Conservation (phyloP, 345 rosid genomes). For the Salix viminalis region DNA sequence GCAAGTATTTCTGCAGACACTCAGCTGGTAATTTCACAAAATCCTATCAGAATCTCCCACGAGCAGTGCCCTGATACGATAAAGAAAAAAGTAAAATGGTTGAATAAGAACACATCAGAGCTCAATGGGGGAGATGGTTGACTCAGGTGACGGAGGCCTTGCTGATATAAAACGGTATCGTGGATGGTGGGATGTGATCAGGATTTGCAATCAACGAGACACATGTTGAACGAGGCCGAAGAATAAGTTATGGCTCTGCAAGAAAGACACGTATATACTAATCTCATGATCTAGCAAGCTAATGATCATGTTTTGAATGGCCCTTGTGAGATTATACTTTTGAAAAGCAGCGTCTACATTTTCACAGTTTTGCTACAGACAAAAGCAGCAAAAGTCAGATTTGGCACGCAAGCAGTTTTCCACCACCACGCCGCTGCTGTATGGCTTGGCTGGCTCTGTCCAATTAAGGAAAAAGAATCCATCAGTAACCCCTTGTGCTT, state of each 20-base stretch:
- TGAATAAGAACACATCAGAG: not conserved
- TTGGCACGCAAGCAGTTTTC: not conserved
- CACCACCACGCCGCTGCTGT: too few species aligned
- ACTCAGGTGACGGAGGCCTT: constrained; percentile 6
- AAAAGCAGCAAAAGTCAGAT: not conserved
- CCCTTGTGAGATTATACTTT: not conserved
- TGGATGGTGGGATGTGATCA: constrained; percentile 27
- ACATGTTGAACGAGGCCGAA: constrained; percentile 3
- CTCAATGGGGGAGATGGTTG: not conserved
- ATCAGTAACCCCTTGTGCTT: too few species aligned
- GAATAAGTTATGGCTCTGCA: constrained; percentile 5
- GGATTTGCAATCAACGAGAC: constrained; percentile 28
- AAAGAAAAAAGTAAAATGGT: too few species aligned
- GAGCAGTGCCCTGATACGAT: too few species aligned
- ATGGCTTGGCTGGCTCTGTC: not conserved
- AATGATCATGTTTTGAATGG: constrained; percentile 6
- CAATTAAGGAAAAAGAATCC: not conserved
- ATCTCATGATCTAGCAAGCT: not conserved
- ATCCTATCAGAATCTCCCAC: too few species aligned
- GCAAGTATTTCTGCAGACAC: too few species aligned
- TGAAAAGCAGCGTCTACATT: not conserved
- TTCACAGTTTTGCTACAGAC: not conserved
- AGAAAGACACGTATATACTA: not conserved
- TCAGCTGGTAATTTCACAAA: too few species aligned
- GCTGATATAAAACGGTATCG: not conserved